Percentiles rank a stretch among this genome's conserved stretches.
Evolutionary conservation across 2,329 filamentous ascomycete species (phyloP).

Genomic region (Penicillium polonicum): DNA sequence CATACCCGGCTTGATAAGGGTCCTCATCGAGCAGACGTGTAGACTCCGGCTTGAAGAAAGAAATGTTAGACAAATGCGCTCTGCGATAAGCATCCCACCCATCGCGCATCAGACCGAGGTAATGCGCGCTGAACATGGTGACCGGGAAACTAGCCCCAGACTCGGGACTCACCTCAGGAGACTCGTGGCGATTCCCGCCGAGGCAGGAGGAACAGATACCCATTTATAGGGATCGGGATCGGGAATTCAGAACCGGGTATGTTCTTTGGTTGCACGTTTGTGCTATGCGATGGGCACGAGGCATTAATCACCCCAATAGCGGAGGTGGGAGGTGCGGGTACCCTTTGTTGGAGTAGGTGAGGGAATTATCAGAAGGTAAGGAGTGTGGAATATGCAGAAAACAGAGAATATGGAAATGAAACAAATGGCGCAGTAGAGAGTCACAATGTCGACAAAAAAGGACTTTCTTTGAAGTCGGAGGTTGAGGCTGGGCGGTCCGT

Average conservation of each 20-base stretch:
- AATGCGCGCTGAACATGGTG: conserved; percentile 14
- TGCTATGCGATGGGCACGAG: conserved; percentile 21
- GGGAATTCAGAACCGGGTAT: neutral
- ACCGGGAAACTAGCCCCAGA: neutral
- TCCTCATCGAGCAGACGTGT: conserved; percentile 48
- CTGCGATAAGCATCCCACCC: conserved; percentile 3
- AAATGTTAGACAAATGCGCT: conserved; percentile 13
- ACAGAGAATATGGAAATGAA: conserved; percentile 1
- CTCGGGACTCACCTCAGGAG: conserved; percentile 33
- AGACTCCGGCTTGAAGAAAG: conserved; percentile 37
- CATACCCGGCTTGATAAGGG: conserved; percentile 45
- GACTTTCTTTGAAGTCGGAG: neutral
- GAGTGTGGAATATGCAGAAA: conserved; percentile 17
- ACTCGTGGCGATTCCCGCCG: conserved; percentile 39
- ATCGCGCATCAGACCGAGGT: conserved; percentile 14
- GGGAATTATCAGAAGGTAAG: conserved; percentile 7
- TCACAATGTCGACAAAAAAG: conserved; percentile 8
- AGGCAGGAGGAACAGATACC: conserved; percentile 48
- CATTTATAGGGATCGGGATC: conserved; percentile 34
- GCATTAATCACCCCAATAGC: conserved; percentile 21
- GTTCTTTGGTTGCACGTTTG: conserved; percentile 10
- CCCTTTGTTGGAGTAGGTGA: neutral
- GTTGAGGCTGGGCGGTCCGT: conserved; percentile 24
- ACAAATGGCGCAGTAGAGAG: conserved; percentile 10
- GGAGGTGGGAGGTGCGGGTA: conserved; percentile 11